Base-by-base conservation (phyloP, 2,329 filamentous ascomycete species). In the Ploettnerulaceae sp. region DNA sequence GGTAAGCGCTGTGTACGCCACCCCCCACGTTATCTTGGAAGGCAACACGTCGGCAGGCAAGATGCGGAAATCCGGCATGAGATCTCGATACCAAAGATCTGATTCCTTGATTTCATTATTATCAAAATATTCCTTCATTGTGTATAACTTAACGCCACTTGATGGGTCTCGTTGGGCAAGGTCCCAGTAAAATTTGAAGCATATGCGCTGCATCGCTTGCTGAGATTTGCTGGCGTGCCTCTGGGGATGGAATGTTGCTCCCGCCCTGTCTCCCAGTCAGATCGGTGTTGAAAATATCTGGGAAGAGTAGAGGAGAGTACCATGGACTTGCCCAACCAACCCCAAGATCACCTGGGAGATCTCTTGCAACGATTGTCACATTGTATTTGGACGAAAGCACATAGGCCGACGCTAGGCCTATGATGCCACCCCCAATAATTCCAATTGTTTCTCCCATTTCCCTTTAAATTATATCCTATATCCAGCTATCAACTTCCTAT, bases 261-360 rank as follows among this genome's bases (percentile, higher is more conserved):
- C 58, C 18, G 57, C 58, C 58, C 58, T 60, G 15, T 20, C 20
- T 15, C 9, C 0, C 21, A 38, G 32, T 55, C 34, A 52, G 20
- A 11, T 24, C 4, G 18, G 7, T 15, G 3, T 12, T 1, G 17
- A 14, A 3, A 21, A 20, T 12, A 2, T 17, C 20, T 22, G 25
- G 25, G 6, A 37, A 32, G 11, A 12, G 12, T 21, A 14, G 15
- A 18, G 38, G 9, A 32, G 17, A 40, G 28, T 45, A 58, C 58
- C 58, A 61, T 29, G 57, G 58, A 51, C 52, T 57, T 37, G 57
- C 57, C 57, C 58, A 61, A n/a, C 50, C 34, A 1, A 45, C n/a
- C 6, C 52, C 52, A 11, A 56, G 34, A 45, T 61, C 58, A 4
- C 58, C 58, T 6, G 58, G 56, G 2, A 56, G 44, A 32, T 60